Base-by-base conservation (phyloP, 352 stramenopile species). In the Globisporangium nodosum region DNA sequence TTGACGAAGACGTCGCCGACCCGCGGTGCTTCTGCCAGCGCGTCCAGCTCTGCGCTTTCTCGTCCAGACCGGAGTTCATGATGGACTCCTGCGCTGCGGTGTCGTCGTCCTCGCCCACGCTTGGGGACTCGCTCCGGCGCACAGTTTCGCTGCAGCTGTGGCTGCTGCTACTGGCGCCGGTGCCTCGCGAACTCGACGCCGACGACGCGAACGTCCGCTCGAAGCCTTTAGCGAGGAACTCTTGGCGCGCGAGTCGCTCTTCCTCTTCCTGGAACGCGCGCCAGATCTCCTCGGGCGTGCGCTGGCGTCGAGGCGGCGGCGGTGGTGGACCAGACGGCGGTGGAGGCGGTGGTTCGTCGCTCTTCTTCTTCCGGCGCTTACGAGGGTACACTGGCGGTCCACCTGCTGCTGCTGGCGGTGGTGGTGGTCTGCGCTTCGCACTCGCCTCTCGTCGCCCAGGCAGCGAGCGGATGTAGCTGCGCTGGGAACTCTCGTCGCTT, bases 201-300 rank as follows among this genome's bases (percentile, higher is more conserved):
- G 49, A 56, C 8, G 52, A 58, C 20, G 70, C 64, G 54, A 79
- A 92, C 21, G 74, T 54, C 30, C 81, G 74, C 2, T 89, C 75
- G 60, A 91, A 94, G 11, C 84, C 84, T 57, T 75, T 78, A 2
- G 61, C 58, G 24, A 69, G 49, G 40, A 94, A 94, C 40, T 92
- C 71, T 35, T 63, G 55, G 20, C 73, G 66, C 37, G 84, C 84
- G 15, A 76, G 31, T 6, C 77, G 73, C 54, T 94, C 84, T 58
- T 94, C 84, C 64, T 94, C 74, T 1, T 70, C 67, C 56, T 87
- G 70, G 54, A 94, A 94, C 35, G 65, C 56, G 21, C 67, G 56
- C 78, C 81, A 92, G 20, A 91, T 81, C 54, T 94, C 78, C 50
- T 90, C 76, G 0, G 78, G 65, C 8, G 81, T 87, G 9, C 71